Conservation (phyloP, 2,329 filamentous ascomycete species). For the Penicillium sp. region DNA sequence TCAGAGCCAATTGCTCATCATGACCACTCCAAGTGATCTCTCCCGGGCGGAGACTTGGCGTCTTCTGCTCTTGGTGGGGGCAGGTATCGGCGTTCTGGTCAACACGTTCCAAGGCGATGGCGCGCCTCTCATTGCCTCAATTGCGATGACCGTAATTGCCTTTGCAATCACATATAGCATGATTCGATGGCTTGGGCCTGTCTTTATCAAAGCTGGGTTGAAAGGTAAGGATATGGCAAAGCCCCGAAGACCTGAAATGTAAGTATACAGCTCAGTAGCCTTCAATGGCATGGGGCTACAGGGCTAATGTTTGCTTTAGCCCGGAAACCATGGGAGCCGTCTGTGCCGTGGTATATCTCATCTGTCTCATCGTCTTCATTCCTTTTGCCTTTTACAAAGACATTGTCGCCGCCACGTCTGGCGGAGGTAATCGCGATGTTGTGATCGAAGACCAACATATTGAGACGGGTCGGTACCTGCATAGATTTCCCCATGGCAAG, state of each 20-base stretch:
- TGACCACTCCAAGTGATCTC: constrained; percentile 42
- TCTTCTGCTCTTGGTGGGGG: constrained; percentile 63
- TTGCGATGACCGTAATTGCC: constrained; percentile 80
- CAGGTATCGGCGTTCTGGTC: constrained; percentile 67
- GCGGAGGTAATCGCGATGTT: constrained; percentile 86
- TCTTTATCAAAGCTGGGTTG: constrained; percentile 83
- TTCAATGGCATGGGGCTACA: not conserved
- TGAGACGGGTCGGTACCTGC: constrained; percentile 79
- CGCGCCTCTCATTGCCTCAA: constrained; percentile 81
- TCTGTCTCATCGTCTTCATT: constrained; percentile 86
- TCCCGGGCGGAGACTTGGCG: constrained; percentile 55
- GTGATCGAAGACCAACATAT: constrained; percentile 71
- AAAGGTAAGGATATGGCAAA: constrained; percentile 90
- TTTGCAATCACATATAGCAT: constrained; percentile 80
- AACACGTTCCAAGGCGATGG: constrained; percentile 84
- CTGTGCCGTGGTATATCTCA: constrained; percentile 86
- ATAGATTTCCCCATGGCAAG: constrained; percentile 93
- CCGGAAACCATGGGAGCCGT: constrained; percentile 96
- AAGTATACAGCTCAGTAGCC: constrained; percentile 28
- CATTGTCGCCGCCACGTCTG: constrained; percentile 90
- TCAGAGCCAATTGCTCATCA: constrained; percentile 17
- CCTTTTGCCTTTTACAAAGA: constrained; percentile 98
- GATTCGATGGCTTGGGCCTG: constrained; percentile 88
- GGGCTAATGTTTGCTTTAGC: constrained; percentile 39
- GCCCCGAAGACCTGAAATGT: constrained; percentile 70